phyloP scores from a whole-genome alignment of 2,329 filamentous ascomycete genomes.

The Chrysosporium queenslandicum region DNA sequence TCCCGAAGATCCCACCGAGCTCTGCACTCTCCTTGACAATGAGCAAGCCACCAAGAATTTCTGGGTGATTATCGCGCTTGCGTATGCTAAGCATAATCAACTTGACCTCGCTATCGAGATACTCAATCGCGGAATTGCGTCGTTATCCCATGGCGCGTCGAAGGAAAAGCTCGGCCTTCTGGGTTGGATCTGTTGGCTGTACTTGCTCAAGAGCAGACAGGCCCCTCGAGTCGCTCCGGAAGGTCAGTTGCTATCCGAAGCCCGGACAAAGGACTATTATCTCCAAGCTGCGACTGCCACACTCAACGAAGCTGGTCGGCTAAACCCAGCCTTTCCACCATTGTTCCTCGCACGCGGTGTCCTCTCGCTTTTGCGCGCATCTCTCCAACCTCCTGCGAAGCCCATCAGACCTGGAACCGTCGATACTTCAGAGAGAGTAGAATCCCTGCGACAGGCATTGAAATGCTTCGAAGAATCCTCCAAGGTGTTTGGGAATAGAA shows the following conservation, averaged over 20 bases:
- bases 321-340: conserved; percentile 86
- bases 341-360: conserved; percentile 87
- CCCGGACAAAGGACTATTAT: conserved; percentile 87
- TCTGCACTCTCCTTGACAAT: conserved; percentile 90
- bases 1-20: conserved; percentile 84
- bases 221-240: conserved; percentile 60
- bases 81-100: conserved; percentile 92
- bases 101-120: conserved; percentile 71
- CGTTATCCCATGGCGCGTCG: conserved; percentile 57
- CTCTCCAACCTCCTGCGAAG: conserved; percentile 66
- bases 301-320: conserved; percentile 87
- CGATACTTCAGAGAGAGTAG: conserved; percentile 60
- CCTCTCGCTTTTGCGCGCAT: conserved; percentile 76
- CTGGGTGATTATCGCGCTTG: conserved; percentile 96
- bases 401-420: conserved; percentile 50
- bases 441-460: conserved; percentile 71
- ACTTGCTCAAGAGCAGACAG: conserved; percentile 77
- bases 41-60: conserved; percentile 83
- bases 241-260: conserved; percentile 55
- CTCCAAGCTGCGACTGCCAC: conserved; percentile 81
- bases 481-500: conserved; percentile 70
- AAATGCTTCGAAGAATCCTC: conserved; percentile 95
- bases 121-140: conserved; percentile 61
- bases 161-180: conserved; percentile 80
- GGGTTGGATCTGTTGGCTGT: conserved; percentile 80